Conservation (phyloP, 169 alveolate genomes). For the Eimeria necatrix region DNA sequence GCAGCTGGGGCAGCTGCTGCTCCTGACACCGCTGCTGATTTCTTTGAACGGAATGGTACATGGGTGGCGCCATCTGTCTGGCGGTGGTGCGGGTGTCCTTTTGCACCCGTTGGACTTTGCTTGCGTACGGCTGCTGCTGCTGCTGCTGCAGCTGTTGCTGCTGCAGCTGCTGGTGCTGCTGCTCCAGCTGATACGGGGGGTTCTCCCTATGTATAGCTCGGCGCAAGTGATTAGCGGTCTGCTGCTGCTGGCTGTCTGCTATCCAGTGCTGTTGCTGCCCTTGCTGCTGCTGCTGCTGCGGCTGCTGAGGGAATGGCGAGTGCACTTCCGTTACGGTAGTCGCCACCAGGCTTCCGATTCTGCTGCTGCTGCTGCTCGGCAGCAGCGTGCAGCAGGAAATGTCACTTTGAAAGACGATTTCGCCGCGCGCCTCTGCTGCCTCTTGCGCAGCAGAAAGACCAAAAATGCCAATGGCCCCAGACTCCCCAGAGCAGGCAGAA, state of each 20-base stretch:
- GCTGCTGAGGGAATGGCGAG: conserved; percentile 21
- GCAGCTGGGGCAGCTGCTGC: conserved; percentile 53
- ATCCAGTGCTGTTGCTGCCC: neutral
- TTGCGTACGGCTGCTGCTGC: neutral
- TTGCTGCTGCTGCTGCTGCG: conserved; percentile 45
- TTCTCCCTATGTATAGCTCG: conserved; percentile 3
- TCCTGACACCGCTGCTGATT: conserved; percentile 1
- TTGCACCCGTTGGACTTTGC: neutral
- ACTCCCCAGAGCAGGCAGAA: conserved; percentile 10
- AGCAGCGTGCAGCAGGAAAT: conserved; percentile 52
- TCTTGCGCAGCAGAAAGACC: neutral
- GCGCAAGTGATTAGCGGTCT: neutral
- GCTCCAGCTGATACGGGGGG: neutral
- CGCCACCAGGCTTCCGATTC: conserved; percentile 66
- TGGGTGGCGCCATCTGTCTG: neutral
- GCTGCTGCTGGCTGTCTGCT: neutral
- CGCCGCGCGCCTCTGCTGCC: neutral
- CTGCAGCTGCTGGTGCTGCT: conserved; percentile 46
- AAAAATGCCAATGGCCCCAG: neutral
- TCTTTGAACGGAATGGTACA: too few species aligned
- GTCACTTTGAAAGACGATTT: conserved; percentile 7
- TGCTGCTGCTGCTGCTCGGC: conserved; percentile 73
- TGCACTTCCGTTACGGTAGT: conserved; percentile 54
- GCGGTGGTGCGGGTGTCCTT: neutral
- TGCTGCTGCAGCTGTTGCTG: conserved; percentile 37